Evolutionary conservation across 1,284 basidiomycete species (phyloP).

Genomic region (Boletellus deceptivus): DNA sequence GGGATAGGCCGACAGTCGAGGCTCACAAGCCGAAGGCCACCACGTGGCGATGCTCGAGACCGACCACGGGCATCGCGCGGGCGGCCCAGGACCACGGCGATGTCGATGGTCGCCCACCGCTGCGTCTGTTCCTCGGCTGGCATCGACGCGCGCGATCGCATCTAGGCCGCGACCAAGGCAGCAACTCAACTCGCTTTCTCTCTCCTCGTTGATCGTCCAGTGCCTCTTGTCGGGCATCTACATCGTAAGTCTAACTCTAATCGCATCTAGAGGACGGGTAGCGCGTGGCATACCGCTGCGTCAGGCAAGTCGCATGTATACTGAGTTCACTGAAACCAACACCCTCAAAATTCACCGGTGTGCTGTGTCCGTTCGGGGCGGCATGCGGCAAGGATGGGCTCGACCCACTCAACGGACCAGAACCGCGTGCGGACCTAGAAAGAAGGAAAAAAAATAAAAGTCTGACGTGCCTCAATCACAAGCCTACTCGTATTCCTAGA

Average conservation of each 20-base stretch:
- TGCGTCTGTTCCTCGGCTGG: conserved; percentile 3
- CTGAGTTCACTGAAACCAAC: too few relatives aligned
- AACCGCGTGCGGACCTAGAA: conserved; percentile 7
- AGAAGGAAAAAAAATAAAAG: background rate
- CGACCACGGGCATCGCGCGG: background rate
- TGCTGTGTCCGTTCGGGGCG: too few relatives aligned
- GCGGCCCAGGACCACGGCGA: conserved; percentile 5
- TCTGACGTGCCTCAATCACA: conserved; percentile 14
- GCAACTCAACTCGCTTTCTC: conserved; percentile 1
- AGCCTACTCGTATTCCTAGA: conserved; percentile 5
- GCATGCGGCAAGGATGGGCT: too few relatives aligned
- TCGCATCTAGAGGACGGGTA: too few relatives aligned
- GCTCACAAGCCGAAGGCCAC: conserved; percentile 18
- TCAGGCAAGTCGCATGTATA: too few relatives aligned
- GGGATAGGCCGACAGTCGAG: conserved; percentile 26
- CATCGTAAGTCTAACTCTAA: too few relatives aligned
- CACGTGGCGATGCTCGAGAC: conserved; percentile 24
- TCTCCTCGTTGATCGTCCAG: too few relatives aligned
- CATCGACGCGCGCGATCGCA: conserved; percentile 7
- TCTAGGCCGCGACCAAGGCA: conserved; percentile 10
- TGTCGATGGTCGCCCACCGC: conserved; percentile 1
- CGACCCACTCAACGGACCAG: background rate
- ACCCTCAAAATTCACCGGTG: too few relatives aligned
- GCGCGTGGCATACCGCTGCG: too few relatives aligned
- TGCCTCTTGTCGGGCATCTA: too few relatives aligned